phyloP scores from a whole-genome alignment of 2,329 filamentous ascomycete genomes.

The Penicillium paneum region DNA sequence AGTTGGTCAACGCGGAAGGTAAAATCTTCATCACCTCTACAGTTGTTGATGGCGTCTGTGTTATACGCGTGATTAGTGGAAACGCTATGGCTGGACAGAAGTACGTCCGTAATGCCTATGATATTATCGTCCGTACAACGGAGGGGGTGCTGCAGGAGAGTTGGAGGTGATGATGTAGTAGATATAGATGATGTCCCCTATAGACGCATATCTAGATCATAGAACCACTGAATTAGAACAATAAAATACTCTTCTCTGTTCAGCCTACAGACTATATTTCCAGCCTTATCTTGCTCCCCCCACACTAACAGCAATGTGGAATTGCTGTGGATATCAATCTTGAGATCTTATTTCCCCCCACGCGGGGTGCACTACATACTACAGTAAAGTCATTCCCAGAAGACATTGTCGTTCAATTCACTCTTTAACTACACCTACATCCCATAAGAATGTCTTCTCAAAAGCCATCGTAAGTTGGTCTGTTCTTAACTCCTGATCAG shows the following conservation, averaged over 20 bases:
- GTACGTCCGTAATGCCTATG: constrained; percentile 70
- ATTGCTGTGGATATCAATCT: not conserved
- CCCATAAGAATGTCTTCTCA: constrained; percentile 1
- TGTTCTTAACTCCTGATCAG: not conserved
- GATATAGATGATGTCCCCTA: not conserved
- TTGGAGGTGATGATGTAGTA: not conserved
- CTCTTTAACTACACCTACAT: not conserved
- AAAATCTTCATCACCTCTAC: constrained; percentile 81
- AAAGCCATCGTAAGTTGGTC: constrained; percentile 2
- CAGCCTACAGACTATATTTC: not conserved
- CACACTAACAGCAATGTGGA: not conserved
- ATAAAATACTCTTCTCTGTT: not conserved
- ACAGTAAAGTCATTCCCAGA: not conserved
- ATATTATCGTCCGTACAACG: constrained; percentile 64
- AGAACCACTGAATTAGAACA: not conserved
- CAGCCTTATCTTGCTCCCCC: not conserved
- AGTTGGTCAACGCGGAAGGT: constrained; percentile 67
- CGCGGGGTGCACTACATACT: not conserved
- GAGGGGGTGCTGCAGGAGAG: constrained; percentile 49
- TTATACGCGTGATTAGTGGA: constrained; percentile 76
- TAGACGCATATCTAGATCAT: not conserved
- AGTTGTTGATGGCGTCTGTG: constrained; percentile 68
- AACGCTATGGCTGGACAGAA: constrained; percentile 67
- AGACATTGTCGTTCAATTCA: not conserved
- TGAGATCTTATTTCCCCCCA: not conserved